Conservation (phyloP, 305 asterid genomes). For the Plantago coronopus region DNA sequence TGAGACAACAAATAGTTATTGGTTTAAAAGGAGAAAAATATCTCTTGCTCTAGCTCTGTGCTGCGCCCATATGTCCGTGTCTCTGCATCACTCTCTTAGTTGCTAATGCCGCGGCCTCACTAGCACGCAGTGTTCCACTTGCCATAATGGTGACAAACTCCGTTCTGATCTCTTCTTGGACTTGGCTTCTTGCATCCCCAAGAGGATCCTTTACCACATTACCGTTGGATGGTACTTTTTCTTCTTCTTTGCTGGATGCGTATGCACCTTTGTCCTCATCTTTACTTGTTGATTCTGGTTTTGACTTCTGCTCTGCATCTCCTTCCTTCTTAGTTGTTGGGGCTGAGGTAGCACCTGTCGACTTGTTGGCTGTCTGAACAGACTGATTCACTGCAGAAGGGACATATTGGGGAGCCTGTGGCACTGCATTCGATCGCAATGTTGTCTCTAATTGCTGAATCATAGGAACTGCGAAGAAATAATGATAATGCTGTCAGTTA, state of each 20-base stretch:
- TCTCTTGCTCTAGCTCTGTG: slow-evolving; percentile 39
- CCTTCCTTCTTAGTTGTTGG: slow-evolving; percentile 12
- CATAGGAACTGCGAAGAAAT: slow-evolving; percentile 76
- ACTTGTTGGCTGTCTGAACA: slow-evolving; percentile 26
- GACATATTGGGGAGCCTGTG: slow-evolving; percentile 78
- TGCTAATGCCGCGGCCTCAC: slow-evolving; percentile 95
- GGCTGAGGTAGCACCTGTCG: slow-evolving; percentile 3
- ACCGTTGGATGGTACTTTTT: slow-evolving; percentile 24
- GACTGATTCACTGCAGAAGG: slow-evolving; percentile 43
- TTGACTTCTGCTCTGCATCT: slow-evolving; percentile 8
- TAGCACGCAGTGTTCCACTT: slow-evolving; percentile 77
- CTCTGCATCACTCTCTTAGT: slow-evolving; percentile 75
- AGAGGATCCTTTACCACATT: slow-evolving; percentile 36
- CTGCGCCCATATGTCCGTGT: slow-evolving; percentile 52
- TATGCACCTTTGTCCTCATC: slow-evolving; percentile 13
- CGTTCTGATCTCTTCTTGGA: slow-evolving; percentile 71
- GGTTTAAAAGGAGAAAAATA: too few species aligned
- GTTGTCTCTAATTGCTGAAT: slow-evolving; percentile 81
- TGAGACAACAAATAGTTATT: too few species aligned
- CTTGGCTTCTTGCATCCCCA: slow-evolving; percentile 64
- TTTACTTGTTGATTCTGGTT: slow-evolving; percentile 2
- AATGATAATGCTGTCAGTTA: background rate
- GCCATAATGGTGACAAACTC: slow-evolving; percentile 95
- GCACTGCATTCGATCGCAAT: slow-evolving; percentile 77
- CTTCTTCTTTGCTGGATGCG: slow-evolving; percentile 15